Base-by-base conservation (phyloP, 371 early-diverging fungal species). In the Apophysomyces variabilis region DNA sequence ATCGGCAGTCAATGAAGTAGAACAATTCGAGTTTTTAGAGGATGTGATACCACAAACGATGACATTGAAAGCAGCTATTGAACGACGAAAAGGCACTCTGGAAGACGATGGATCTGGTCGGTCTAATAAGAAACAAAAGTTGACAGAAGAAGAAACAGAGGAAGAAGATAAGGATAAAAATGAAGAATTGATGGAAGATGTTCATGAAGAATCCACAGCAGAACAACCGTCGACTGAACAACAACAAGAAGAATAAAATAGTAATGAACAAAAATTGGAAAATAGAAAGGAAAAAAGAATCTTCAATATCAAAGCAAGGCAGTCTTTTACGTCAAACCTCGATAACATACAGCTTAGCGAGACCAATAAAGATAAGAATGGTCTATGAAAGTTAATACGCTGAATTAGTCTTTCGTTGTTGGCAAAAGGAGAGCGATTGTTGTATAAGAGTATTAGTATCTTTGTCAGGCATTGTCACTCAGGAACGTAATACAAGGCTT, bases 11-110 rank as follows among this genome's bases (percentile, higher is more conserved):
- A 71, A 70, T 26, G 77, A 80, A 50, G 92, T 87, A 38, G 96
- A 95, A 50, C 88, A 92, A 74, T 96, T 96, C 71, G 98, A 98
- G 72, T 98, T 98, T 76, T 76, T 98, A 61, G 90, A 91, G 69
- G 96, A 95, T 66, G 83, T 94, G 39, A 96, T 96, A 50, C 88
- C 88, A 47, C 77, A 80, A 38, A 84, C 88, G 7, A 86, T 85
- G 78, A 75, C 85, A 21, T 63, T 87, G 44, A 75, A 82, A 41
- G 71, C 75, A 64, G 88, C 86, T n/a, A 67, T 84, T 38, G 85
- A 85, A 64, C 84, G 84, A 50, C 80, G 83, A 60, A 79, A 77
- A 60, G 71, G 75, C 35, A 79, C 78, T 5, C 59, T 80, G 41
- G 73, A 78, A 14, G 71, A 71, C n/a, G 85, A 74, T 32, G 78